Evolutionary conservation across 805 yeast genomes (phyloP).

Genomic region (Komagataella kurtzmanii): DNA sequence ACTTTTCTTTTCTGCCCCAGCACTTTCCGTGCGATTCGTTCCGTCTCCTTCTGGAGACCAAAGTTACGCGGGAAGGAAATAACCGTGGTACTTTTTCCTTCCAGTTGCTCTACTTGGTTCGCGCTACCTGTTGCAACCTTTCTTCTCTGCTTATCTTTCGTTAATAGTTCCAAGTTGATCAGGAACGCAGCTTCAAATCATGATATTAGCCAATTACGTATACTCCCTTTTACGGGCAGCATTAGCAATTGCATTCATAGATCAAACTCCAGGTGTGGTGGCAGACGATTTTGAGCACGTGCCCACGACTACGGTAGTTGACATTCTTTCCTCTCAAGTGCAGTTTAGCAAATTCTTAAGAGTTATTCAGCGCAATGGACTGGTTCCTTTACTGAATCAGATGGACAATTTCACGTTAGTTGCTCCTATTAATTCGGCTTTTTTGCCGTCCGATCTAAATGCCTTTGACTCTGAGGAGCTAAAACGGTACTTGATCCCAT

Average conservation of each 20-base stretch:
- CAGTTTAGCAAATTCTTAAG: slow-evolving; percentile 55
- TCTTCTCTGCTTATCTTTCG: background rate
- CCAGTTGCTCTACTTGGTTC: background rate
- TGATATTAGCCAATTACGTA: background rate
- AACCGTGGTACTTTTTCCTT: background rate
- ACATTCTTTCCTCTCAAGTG: slow-evolving; percentile 52
- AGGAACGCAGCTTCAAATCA: background rate
- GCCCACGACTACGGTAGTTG: slow-evolving; percentile 38
- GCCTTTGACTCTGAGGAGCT: slow-evolving; percentile 5
- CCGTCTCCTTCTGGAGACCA: background rate
- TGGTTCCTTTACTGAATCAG: slow-evolving; percentile 47
- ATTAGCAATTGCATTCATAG: background rate
- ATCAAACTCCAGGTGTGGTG: background rate
- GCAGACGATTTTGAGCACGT: background rate
- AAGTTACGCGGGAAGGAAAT: background rate
- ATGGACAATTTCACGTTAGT: slow-evolving; percentile 55
- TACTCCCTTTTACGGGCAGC: background rate
- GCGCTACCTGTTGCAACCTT: background rate
- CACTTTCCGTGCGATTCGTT: background rate
- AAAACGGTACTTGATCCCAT: slow-evolving; percentile 20
- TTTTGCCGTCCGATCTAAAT: slow-evolving; percentile 12
- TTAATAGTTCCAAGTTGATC: background rate
- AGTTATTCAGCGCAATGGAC: slow-evolving; percentile 45
- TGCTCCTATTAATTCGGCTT: slow-evolving; percentile 77
- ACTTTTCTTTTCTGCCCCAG: background rate